Evolutionary conservation across 257 asterid genomes (phyloP).

Genomic region (Nicotiana knightiana): DNA sequence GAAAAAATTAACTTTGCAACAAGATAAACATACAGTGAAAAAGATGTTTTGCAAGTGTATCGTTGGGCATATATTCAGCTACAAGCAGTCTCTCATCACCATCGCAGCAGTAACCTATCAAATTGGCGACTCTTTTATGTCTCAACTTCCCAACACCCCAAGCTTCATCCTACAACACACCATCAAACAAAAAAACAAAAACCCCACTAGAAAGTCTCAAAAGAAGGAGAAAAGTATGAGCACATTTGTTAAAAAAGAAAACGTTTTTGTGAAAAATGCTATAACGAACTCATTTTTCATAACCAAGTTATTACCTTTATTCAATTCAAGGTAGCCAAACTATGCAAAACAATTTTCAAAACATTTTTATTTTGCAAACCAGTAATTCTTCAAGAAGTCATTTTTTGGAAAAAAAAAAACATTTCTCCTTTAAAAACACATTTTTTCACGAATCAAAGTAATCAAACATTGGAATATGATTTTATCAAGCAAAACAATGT

Average conservation of each 20-base stretch:
- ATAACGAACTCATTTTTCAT: too few relatives aligned
- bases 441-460: too few relatives aligned
- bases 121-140: constrained; percentile 88
- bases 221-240: not conserved
- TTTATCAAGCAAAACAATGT: not conserved
- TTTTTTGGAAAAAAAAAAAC: too few relatives aligned
- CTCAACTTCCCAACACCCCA: constrained; percentile 93
- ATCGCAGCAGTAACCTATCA: constrained; percentile 93
- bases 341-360: too few relatives aligned
- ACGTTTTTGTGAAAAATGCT: too few relatives aligned
- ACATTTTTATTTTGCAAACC: too few relatives aligned
- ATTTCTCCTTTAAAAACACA: too few relatives aligned
- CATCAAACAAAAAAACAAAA: not conserved
- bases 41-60: constrained; percentile 94
- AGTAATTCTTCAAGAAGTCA: too few relatives aligned
- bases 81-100: constrained; percentile 97
- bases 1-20: not conserved
- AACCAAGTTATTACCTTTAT: too few relatives aligned
- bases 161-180: constrained; percentile 69
- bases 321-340: too few relatives aligned
- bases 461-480: too few relatives aligned
- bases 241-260: too few relatives aligned
- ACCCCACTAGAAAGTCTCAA: not conserved
- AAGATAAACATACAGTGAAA: constrained; percentile 83
- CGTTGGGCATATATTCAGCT: constrained; percentile 94